phyloP scores from a whole-genome alignment of 257 asterid species.

The Anisodus acutangulus region DNA sequence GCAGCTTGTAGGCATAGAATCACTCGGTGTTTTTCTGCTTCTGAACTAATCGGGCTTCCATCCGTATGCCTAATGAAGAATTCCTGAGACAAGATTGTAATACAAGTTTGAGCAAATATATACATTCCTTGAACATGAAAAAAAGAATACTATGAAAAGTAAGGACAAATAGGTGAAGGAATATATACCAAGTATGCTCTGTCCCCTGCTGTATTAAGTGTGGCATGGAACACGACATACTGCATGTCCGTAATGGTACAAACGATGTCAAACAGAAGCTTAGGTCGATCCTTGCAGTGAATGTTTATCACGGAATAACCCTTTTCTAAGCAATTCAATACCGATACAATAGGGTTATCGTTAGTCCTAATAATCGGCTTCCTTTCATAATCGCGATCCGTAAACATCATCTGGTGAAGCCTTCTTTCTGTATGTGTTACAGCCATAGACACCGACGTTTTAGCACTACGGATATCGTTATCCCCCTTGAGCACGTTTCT shows the following conservation, averaged over 20 bases:
- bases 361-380: slow-evolving; percentile 45
- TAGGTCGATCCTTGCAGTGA: slow-evolving; percentile 79
- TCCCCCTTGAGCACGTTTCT: slow-evolving; percentile 88
- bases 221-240: slow-evolving; percentile 88
- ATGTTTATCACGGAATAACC: slow-evolving; percentile 82
- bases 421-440: slow-evolving; percentile 87
- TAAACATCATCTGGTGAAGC: slow-evolving; percentile 98
- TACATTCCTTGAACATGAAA: neutral
- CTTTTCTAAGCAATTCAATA: slow-evolving; percentile 77
- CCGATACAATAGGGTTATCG: slow-evolving; percentile 60
- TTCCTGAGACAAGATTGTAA: slow-evolving; percentile 57
- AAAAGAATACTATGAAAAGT: neutral
- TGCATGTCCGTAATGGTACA: slow-evolving; percentile 96
- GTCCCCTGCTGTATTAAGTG: slow-evolving; percentile 65
- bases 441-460: slow-evolving; percentile 64
- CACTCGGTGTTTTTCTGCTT: slow-evolving; percentile 85
- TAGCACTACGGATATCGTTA: slow-evolving; percentile 79
- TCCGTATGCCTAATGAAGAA: slow-evolving; percentile 82
- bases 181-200: slow-evolving; percentile 66
- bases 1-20: slow-evolving; percentile 80
- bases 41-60: slow-evolving; percentile 83
- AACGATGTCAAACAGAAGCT: slow-evolving; percentile 84
- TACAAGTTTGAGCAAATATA: slow-evolving; percentile 9
- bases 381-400: slow-evolving; percentile 90
- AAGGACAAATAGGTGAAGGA: neutral